Conservation (phyloP, 805 yeast genomes). For the Saturnispora zaruensis region DNA sequence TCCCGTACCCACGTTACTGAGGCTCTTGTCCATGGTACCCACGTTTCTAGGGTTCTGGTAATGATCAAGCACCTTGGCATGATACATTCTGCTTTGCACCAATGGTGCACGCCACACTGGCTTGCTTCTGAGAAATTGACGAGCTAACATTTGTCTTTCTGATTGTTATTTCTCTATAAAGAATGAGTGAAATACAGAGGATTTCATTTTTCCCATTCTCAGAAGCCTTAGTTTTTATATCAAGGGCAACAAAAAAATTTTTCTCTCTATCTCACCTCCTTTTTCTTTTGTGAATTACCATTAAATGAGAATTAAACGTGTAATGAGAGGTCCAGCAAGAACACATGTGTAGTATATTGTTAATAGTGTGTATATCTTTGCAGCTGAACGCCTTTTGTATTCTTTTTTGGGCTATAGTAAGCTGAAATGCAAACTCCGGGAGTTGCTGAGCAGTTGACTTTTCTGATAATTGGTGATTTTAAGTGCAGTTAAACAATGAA, state of each 20-base stretch:
- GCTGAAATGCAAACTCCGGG: neutral
- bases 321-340: neutral
- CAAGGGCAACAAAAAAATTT: neutral
- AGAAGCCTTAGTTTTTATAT: neutral
- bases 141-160: neutral
- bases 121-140: neutral
- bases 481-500: too few relatives aligned
- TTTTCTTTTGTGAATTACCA: neutral
- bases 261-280: neutral
- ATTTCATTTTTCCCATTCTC: neutral
- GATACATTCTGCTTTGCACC: conserved; percentile 40
- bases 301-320: neutral
- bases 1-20: conserved; percentile 84
- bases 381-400: neutral
- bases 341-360: neutral
- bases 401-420: neutral
- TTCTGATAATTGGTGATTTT: neutral
- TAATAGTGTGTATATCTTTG: too few relatives aligned
- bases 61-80: conserved; percentile 91
- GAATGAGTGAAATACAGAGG: neutral
- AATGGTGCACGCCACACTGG: neutral
- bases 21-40: conserved; percentile 78
- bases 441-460: neutral
- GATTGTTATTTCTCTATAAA: neutral
- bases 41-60: conserved; percentile 96